Evolutionary conservation across 805 yeast genomes (phyloP), one percentile per base, ranked within the genome.

Genomic region (Wickerhamomyces bovis): DNA sequence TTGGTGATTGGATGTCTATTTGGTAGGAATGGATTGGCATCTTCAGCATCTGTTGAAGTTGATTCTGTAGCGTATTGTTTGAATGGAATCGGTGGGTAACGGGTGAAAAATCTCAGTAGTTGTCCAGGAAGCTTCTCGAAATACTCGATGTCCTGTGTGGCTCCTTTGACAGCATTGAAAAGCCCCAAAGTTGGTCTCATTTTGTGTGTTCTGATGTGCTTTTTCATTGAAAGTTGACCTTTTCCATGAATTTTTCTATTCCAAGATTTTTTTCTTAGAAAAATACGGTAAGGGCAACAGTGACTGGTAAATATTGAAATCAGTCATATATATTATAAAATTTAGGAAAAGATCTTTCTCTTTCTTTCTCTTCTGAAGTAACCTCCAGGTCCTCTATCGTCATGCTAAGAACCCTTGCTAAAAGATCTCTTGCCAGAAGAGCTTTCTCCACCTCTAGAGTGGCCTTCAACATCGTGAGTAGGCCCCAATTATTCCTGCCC

Each of bases 1-100:
- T 84, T 78, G 20, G 95, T 88, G 20, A 84, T 77, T 19, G 95
- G 89, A 64, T 89, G 89, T 59, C 77, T 84, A 65, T 88, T 89
- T 21, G 95, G 83, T 46, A 88, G 65, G 65, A 90, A 90, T 44
- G 97, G 97, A 66, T 90, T 90, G 55, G 89, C 85, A 50, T 78
- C 77, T 20, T 77, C 74, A 42, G 89, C 90, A 42, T 68, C 69
- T 20, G 86, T 81, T 25, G 78, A 68, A 2, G 86, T 77, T 44
- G 95, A 85, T 51, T 72, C 75, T 3, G 72, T 67, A 6, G 87
- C 71, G 64, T 89, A 90, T 54, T 75, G 63, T 18, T 76, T 75
- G 66, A 79, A 80, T n/a, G 89, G 92, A 20, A 83, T 69, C 9
- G 97, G 97, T 28, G 97, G 97, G 61, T 80, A 87, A 63, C 79